Conservation (phyloP, 2,329 filamentous ascomycete genomes). For the Fusarium tricinctum region DNA sequence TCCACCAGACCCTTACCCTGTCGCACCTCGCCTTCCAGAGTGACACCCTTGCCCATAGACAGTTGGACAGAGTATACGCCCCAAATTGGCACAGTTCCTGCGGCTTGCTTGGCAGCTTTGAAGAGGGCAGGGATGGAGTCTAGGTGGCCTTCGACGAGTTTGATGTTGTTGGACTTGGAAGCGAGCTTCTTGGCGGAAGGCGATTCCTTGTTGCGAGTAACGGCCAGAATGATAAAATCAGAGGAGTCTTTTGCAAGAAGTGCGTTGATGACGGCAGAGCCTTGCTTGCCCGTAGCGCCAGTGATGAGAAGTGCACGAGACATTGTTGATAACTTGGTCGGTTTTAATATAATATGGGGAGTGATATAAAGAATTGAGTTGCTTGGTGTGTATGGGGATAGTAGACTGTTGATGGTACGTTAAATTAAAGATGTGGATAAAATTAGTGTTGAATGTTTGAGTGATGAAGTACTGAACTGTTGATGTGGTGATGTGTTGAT, state of each 20-base stretch:
- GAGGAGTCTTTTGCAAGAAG: conserved; percentile 19
- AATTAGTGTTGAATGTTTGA: too few relatives aligned
- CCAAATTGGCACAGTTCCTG: conserved; percentile 28
- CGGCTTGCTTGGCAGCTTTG: conserved; percentile 23
- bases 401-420: too few relatives aligned
- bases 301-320: conserved; percentile 37
- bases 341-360: fast-evolving
- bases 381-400: not conserved
- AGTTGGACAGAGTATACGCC: conserved; percentile 37
- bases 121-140: conserved; percentile 28
- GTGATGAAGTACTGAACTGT: not conserved
- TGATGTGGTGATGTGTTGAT: not conserved
- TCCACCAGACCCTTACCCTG: conserved; percentile 39
- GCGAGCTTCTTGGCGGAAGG: conserved; percentile 15
- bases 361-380: fast-evolving
- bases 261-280: conserved; percentile 27
- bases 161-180: conserved; percentile 20
- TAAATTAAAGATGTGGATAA: too few relatives aligned
- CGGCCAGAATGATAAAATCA: conserved; percentile 31
- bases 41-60: conserved; percentile 30
- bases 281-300: conserved; percentile 37
- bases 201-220: conserved; percentile 25
- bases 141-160: conserved; percentile 24
- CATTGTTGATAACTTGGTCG: not conserved
- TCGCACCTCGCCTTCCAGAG: conserved; percentile 21